phyloP scores from a whole-genome alignment of 75 land plant species.

The Gnetum montanum region DNA sequence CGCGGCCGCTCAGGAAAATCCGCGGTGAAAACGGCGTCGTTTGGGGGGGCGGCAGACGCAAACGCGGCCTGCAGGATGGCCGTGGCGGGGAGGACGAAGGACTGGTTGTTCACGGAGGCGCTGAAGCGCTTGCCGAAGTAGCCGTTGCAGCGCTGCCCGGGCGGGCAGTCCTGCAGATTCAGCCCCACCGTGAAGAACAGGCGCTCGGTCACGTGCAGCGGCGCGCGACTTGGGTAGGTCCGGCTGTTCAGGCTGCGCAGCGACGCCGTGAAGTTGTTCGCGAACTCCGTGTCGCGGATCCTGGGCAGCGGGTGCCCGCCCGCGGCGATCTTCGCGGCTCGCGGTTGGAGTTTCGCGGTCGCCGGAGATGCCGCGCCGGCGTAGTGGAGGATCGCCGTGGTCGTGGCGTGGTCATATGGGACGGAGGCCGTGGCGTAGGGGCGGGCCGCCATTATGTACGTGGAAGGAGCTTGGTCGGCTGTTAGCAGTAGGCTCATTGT shows the following conservation, averaged over 20 bases:
- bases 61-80: slow-evolving; percentile 8
- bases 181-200: slow-evolving; percentile 39
- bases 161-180: slow-evolving; percentile 38
- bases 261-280: slow-evolving; percentile 10
- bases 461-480: slow-evolving; percentile 9
- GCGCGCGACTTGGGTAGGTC: slow-evolving; percentile 31
- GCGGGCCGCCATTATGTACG: slow-evolving; percentile 25
- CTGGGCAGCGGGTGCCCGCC: slow-evolving; percentile 7
- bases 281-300: slow-evolving; percentile 7
- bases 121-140: slow-evolving; percentile 7
- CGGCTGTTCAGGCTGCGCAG: slow-evolving; percentile 27
- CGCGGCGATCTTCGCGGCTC: neutral
- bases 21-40: slow-evolving; percentile 8
- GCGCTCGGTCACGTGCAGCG: slow-evolving; percentile 29
- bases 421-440: slow-evolving; percentile 31
- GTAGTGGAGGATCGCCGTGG: slow-evolving; percentile 18
- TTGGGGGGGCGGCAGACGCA: slow-evolving; percentile 7
- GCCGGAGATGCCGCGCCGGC: slow-evolving; percentile 9
- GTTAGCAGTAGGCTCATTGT: slow-evolving; percentile 36
- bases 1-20: slow-evolving; percentile 20
- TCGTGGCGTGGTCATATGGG: slow-evolving; percentile 21
- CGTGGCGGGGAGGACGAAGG: slow-evolving; percentile 18
- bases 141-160: slow-evolving; percentile 23
- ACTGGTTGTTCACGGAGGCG: slow-evolving; percentile 36
- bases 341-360: slow-evolving; percentile 4